Evolutionary conservation across 805 yeast species (phyloP).

Genomic region (Ogataea sp.): DNA sequence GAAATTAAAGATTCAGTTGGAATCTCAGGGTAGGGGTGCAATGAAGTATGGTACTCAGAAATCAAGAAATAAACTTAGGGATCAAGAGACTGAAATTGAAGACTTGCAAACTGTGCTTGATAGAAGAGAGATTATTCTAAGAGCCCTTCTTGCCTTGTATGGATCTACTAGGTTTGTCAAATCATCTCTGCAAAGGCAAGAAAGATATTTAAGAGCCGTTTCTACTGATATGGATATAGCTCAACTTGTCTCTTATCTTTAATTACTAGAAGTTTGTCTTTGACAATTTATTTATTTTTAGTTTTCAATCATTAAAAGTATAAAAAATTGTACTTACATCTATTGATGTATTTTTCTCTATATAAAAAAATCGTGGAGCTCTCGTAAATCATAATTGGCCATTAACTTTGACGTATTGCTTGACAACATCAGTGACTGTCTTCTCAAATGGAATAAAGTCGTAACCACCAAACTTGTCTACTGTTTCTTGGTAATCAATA

Average conservation of each 20-base stretch:
- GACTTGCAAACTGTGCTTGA: conserved; percentile 33
- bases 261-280: neutral
- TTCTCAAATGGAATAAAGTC: too few species aligned
- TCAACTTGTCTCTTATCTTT: neutral
- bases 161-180: conserved; percentile 17
- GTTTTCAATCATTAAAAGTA: too few species aligned
- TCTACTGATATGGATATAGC: conserved; percentile 17
- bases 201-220: conserved; percentile 19
- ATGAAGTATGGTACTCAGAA: conserved; percentile 58
- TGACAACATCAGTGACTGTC: too few species aligned
- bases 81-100: conserved; percentile 24
- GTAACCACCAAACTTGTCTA: too few species aligned
- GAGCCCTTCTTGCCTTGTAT: conserved; percentile 52
- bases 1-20: conserved; percentile 11
- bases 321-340: too few species aligned
- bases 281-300: too few species aligned
- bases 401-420: too few species aligned
- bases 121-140: conserved; percentile 52
- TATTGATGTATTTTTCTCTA: too few species aligned
- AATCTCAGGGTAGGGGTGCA: conserved; percentile 40
- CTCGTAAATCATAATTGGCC: too few species aligned
- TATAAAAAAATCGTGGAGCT: too few species aligned
- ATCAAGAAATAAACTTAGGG: conserved; percentile 9
- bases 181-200: conserved; percentile 17
- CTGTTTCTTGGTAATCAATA: too few species aligned